Evolutionary conservation across 2,329 filamentous ascomycete genomes (phyloP).

Genomic region (Capronia epimyces): DNA sequence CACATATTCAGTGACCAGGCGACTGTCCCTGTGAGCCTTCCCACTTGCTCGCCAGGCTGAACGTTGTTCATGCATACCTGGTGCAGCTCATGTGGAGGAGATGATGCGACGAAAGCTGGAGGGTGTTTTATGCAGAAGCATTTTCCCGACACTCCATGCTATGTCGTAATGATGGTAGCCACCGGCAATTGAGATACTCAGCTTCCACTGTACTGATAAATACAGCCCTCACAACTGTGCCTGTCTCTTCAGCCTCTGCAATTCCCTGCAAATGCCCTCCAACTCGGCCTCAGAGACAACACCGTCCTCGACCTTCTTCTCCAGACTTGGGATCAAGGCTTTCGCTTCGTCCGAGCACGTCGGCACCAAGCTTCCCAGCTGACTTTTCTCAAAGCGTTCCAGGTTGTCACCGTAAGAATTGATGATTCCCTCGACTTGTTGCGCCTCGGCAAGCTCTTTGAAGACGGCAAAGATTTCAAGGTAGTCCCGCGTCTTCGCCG

Average conservation of each 20-base stretch:
- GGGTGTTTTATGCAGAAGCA: too few relatives aligned
- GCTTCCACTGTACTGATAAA: not conserved
- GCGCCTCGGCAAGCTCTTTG: slow-evolving; percentile 89
- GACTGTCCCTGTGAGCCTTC: too few relatives aligned
- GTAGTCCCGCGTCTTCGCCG: slow-evolving; percentile 85
- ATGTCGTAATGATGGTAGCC: not conserved
- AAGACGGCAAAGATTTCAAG: slow-evolving; percentile 92
- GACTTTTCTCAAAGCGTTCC: slow-evolving; percentile 83
- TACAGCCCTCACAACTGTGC: slow-evolving; percentile 20
- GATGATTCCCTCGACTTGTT: slow-evolving; percentile 84
- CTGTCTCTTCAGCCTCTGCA: slow-evolving; percentile 63
- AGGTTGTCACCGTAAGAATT: slow-evolving; percentile 68
- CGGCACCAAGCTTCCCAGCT: slow-evolving; percentile 78
- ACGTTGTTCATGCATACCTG: not conserved
- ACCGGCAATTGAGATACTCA: not conserved
- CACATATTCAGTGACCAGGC: too few relatives aligned
- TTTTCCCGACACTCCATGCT: too few relatives aligned
- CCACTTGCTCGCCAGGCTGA: not conserved
- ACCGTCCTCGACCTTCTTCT: slow-evolving; percentile 68
- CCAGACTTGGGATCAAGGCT: slow-evolving; percentile 82
- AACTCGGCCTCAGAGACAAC: slow-evolving; percentile 64
- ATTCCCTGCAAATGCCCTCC: slow-evolving; percentile 81
- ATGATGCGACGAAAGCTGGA: too few relatives aligned
- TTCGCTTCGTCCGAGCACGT: slow-evolving; percentile 93
- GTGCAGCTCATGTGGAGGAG: too few relatives aligned